Evolutionary conservation across 2,329 filamentous ascomycete species (phyloP), one percentile per base, ranked within the genome.

Genomic region (Botrytis cinerea): DNA sequence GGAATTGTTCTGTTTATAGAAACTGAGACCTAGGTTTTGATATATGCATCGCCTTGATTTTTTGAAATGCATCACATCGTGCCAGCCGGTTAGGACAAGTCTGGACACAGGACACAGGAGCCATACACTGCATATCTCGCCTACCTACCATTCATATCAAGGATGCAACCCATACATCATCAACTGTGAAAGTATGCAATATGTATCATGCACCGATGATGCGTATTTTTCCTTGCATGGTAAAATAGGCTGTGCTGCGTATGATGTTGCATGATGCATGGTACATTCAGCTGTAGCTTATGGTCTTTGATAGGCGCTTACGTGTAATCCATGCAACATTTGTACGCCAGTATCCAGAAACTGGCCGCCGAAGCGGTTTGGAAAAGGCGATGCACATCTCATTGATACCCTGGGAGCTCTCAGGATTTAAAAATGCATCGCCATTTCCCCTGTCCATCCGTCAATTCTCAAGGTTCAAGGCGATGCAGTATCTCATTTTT

Each of bases 151-250:
- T 40, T 46, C 32, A 25, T 62, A 32, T 61, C 54, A 35, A 40
- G 54, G 54, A 62, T 69, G 66, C 66, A 48, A 62, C 68, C 68
- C 54, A 62, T 70, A 62, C 68, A 70, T 45, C 66, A 43, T 69
- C 48, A 57, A 57, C 16, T 43, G 66, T 57, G 22, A 57, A 25
- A 16, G 38, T 43, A 69, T 68, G 66, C 66, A 68, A 43, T 57
- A 54, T 40, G 35, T 54, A 54, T 67, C 46, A 69, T 57, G 48
- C 66, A 51, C 10, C 46, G 10, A 25, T 25, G 22, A 25, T 14
- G 22, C 4, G 1, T 22, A 12, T 51, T 25, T 25, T 48, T 1
- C 22, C 12, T 54, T 54, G 48, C 16, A 54, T 28, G 25, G 9
- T 51, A 8, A 10, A 51, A 51, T 16, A 25, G 48, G 48, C 25